Percentiles rank a stretch among this genome's conserved stretches.
Evolutionary conservation across 169 alveolate genomes (phyloP).

Genomic region (Plasmodium billcollinsi): DNA sequence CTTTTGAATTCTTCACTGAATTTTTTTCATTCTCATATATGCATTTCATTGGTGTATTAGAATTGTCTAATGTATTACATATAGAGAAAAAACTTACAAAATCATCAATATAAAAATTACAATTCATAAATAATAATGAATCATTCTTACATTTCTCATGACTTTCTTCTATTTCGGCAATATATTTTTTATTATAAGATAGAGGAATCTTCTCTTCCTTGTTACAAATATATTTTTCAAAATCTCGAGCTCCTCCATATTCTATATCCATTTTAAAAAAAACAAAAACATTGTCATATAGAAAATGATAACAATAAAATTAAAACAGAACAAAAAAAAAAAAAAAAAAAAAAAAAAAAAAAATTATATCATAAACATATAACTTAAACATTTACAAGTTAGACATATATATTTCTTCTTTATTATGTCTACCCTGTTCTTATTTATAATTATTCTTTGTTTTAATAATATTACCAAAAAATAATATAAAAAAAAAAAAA

Average conservation of each 20-base stretch:
- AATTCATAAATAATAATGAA: constrained; percentile 28
- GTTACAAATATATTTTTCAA: constrained; percentile 18
- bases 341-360: not conserved
- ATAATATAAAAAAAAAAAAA: no score
- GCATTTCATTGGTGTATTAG: not conserved
- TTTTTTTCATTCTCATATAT: not conserved
- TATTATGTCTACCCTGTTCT: no score
- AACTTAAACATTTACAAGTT: no score
- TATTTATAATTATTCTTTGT: no score
- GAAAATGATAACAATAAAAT: constrained; percentile 6
- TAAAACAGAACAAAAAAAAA: not conserved
- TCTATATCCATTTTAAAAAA: constrained; percentile 41
- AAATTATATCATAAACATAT: not conserved
- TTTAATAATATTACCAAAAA: no score
- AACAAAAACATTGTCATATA: constrained; percentile 6
- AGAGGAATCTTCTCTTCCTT: constrained; percentile 44
- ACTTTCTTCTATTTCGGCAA: constrained; percentile 56
- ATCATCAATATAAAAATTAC: constrained; percentile 75
- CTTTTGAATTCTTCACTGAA: not conserved
- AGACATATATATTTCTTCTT: no score
- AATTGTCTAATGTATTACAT: constrained; percentile 11
- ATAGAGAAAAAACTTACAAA: constrained; percentile 48
- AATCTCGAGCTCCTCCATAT: constrained; percentile 48
- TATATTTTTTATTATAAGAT: constrained; percentile 49
- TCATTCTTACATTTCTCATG: not conserved